Conservation (phyloP, 1,284 basidiomycete species). For the Fomes fomentarius region DNA sequence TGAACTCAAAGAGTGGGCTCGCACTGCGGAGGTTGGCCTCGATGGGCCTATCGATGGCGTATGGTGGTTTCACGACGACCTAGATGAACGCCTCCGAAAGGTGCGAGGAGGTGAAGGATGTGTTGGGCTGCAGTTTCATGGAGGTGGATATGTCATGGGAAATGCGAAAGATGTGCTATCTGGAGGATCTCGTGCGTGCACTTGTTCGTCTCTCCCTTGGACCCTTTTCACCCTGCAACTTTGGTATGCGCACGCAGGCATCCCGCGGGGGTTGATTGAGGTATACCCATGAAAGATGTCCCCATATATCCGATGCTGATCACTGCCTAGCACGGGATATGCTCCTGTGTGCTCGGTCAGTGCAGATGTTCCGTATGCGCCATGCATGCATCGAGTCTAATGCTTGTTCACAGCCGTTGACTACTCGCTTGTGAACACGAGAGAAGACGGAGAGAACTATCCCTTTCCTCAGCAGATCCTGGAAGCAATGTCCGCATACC, state of each 20-base stretch:
- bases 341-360: constrained; percentile 18
- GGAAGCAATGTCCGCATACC: constrained; percentile 20
- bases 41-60: constrained; percentile 10
- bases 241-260: not conserved
- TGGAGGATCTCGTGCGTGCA: constrained; percentile 18
- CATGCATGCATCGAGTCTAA: too few relatives aligned
- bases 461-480: constrained; percentile 20
- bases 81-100: not conserved
- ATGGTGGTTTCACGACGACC: constrained; percentile 11
- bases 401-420: constrained; percentile 13
- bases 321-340: constrained; percentile 13
- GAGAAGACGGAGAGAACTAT: not conserved
- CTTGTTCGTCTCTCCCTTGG: not conserved
- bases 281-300: not conserved
- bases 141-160: constrained; percentile 19
- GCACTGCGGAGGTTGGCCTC: constrained; percentile 2
- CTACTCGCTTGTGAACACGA: constrained; percentile 12
- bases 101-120: not conserved
- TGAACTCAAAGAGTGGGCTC: constrained; percentile 12
- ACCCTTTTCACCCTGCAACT: not conserved
- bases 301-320: not conserved
- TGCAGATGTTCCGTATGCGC: not conserved
- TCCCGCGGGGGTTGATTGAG: constrained; percentile 20
- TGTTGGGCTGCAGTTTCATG: constrained; percentile 20
- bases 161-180: constrained; percentile 18